Evolutionary conservation across 2,329 filamentous ascomycete species (phyloP).

Genomic region (Fusarium oxysporum): DNA sequence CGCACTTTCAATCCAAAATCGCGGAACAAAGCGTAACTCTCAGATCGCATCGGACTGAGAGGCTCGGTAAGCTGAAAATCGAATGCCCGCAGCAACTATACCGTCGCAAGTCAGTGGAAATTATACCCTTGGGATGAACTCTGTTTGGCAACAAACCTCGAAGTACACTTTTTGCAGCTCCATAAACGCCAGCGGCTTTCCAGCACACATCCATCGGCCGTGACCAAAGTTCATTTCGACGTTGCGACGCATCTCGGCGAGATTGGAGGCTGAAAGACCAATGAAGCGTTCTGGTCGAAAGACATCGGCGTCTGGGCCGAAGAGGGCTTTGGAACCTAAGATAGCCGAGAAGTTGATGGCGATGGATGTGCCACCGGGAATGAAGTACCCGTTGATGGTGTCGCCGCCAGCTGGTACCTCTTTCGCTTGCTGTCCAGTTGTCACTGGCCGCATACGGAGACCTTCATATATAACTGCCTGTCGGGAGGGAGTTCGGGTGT

Average conservation of each 20-base stretch:
- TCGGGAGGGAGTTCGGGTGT: accelerated
- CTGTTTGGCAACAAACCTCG: not conserved
- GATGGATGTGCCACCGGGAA: not conserved
- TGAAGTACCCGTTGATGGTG: not conserved
- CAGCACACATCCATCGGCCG: conserved; percentile 13
- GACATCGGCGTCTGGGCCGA: not conserved
- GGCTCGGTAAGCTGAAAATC: conserved; percentile 3
- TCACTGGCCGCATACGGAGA: not conserved
- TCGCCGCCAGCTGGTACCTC: not conserved
- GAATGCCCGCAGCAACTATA: not conserved
- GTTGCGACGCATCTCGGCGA: conserved; percentile 9
- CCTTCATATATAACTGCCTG: conserved; percentile 14
- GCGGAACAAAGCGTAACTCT: not conserved
- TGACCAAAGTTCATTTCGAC: conserved; percentile 7
- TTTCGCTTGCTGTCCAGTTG: not conserved
- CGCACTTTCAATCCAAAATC: not conserved
- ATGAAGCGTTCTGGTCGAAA: conserved; percentile 10
- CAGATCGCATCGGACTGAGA: not conserved
- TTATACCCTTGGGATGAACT: no score
- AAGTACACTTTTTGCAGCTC: conserved; percentile 2
- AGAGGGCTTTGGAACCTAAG: not conserved
- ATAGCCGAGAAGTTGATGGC: conserved; percentile 1
- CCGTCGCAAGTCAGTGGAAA: not conserved
- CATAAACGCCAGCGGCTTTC: conserved; percentile 7
- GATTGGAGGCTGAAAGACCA: not conserved